Base-by-base conservation (phyloP, 257 asterid genomes). In the Marsdenia floribunda region DNA sequence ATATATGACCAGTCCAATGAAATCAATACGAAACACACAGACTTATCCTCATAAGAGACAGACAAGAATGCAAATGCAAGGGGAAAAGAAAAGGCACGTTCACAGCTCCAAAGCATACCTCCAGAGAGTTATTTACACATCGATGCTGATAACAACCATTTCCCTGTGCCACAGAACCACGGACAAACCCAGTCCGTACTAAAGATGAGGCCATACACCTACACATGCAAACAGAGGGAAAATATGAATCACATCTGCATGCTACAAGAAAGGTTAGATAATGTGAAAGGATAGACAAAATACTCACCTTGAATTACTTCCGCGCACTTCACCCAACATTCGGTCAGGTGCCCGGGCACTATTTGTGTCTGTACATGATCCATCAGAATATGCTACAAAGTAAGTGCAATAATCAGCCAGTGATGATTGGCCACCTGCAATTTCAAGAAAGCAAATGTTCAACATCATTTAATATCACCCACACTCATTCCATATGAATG, bases 381-480 rank as follows among this genome's bases (percentile, higher is more conserved):
- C 99, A 79, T 95, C 98, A 46, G 99, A 95, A 80, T 95, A 95
- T 64, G 98, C 97, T 44, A 95, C 98, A 79, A 87, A 95, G 74
- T 95, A 92, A 26, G 97, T 95, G 87, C 99, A 95, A 86, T 92
- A 95, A 89, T 94, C 99, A 26, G 99, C 99, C 88, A 95, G 86
- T 59, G 99, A 90, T 59, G 99, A 95, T 83, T 95, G 98, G 33
- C 99, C 98, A 75, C 99, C 99, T 95, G 94, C 81, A 85, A 71
- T 67, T 65, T 50, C 59, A 70, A 70, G 72, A 67, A n/a, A 37
- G 37, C 49, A 57, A 57, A 40, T 33, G 58, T 59, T 76, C 74
- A 68, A 47, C 35, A 29, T 18, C 12, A 42, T 68, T 35, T 53
- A 70, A 49, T 2, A 47, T 38, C 6, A 9, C 33, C 53, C 63